These are phyloP conservation scores for Yamadazyma triangularis DNA, from an alignment of 1,139 yeast genomes.

Conservation along the genomic window DNA sequence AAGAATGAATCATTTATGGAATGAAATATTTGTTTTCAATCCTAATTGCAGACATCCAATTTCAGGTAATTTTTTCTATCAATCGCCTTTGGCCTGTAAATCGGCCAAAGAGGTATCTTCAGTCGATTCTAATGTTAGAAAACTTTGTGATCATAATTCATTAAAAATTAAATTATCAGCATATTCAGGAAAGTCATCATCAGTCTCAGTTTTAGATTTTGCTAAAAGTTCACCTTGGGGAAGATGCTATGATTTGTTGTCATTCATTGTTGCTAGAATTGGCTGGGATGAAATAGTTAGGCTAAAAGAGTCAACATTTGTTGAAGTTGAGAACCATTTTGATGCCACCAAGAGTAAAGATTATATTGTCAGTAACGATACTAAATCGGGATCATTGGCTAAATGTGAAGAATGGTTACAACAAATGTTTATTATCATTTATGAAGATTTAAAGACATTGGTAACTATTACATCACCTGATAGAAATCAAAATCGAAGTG, in stretches of 20 bases:
- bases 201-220: conserved; percentile 31
- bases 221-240: conserved; percentile 40
- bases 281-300: conserved; percentile 39
- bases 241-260: conserved; percentile 34
- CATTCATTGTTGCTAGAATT: conserved; percentile 31
- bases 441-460: conserved; percentile 34
- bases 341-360: conserved; percentile 2
- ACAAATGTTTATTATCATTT: conserved; percentile 32
- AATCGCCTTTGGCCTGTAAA: conserved; percentile 32
- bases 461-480: conserved; percentile 22
- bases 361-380: conserved; percentile 1
- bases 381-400: background rate
- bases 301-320: conserved; percentile 15
- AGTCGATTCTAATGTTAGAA: conserved; percentile 30
- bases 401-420: conserved; percentile 38
- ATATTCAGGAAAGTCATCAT: conserved; percentile 26
- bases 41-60: conserved; percentile 34
- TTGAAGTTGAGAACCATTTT: no score
- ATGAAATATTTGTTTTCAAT: conserved; percentile 24
- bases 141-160: conserved; percentile 26
- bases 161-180: conserved; percentile 25
- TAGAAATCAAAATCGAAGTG: conserved; percentile 33
- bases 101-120: conserved; percentile 33
- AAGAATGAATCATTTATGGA: conserved; percentile 31
- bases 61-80: conserved; percentile 30